These are phyloP conservation scores for Amauroascus verrucosus DNA, from an alignment of 2,329 filamentous ascomycete genomes.

Conservation along the genomic window DNA sequence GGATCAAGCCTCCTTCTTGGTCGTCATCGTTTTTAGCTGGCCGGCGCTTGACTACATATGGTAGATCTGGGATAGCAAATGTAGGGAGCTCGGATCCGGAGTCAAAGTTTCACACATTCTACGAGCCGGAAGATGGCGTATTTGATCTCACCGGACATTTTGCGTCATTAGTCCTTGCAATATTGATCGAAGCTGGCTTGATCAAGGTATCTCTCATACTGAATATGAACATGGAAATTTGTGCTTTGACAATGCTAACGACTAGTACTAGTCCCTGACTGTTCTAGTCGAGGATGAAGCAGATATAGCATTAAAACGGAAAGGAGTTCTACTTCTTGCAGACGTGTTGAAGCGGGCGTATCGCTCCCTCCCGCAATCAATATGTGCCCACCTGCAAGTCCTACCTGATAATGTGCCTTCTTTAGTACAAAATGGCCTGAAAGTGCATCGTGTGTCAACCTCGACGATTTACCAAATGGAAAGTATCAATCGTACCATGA, in stretches of 20 bases:
- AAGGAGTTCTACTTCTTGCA: slow-evolving; percentile 80
- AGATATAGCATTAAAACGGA: slow-evolving; percentile 57
- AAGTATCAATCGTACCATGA: slow-evolving; percentile 87
- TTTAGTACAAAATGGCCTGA: slow-evolving; percentile 59
- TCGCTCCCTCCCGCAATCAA: slow-evolving; percentile 66
- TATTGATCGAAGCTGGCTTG: slow-evolving; percentile 73
- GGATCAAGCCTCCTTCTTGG: slow-evolving; percentile 91
- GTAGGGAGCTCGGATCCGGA: slow-evolving; percentile 40
- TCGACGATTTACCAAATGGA: slow-evolving; percentile 96
- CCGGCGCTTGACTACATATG: slow-evolving; percentile 85
- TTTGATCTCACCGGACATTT: slow-evolving; percentile 85
- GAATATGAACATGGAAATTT: neutral
- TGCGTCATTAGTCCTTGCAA: slow-evolving; percentile 73
- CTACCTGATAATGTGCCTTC: slow-evolving; percentile 74
- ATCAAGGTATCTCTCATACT: slow-evolving; percentile 35
- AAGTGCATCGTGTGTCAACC: slow-evolving; percentile 68
- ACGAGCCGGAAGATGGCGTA: slow-evolving; percentile 56
- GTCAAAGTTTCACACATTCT: slow-evolving; percentile 42
- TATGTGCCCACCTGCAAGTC: slow-evolving; percentile 77
- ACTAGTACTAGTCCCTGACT: slow-evolving; percentile 34
- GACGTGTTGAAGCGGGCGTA: slow-evolving; percentile 86
- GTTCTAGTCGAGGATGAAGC: slow-evolving; percentile 41
- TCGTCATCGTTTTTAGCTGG: slow-evolving; percentile 92
- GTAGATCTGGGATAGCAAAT: slow-evolving; percentile 78
- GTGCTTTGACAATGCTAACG: slow-evolving; percentile 16